Evolutionary conservation across 495 filamentous ascomycete genomes (phyloP).

Genomic region (Thozetella sp.): DNA sequence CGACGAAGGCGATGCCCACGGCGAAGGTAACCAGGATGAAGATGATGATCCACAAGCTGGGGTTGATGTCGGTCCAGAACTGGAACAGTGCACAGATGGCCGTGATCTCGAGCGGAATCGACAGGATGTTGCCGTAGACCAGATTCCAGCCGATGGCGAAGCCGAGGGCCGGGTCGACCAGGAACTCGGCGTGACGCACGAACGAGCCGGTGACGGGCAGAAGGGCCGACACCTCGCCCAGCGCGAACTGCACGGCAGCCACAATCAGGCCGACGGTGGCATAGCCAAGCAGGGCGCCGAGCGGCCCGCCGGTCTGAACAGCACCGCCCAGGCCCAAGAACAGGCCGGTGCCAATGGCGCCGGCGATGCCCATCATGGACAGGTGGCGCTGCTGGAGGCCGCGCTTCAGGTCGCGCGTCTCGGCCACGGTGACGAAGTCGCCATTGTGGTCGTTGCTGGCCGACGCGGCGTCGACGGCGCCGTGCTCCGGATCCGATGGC

Average conservation of each 20-base stretch:
- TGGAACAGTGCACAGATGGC: conserved; percentile 61
- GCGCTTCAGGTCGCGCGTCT: conserved; percentile 38
- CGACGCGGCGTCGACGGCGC: neutral
- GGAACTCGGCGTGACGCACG: conserved; percentile 68
- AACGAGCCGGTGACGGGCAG: conserved; percentile 60
- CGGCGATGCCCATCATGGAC: conserved; percentile 48
- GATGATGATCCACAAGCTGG: conserved; percentile 54
- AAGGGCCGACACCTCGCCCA: conserved; percentile 66
- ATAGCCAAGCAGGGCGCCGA: conserved; percentile 56
- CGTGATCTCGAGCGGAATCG: conserved; percentile 63
- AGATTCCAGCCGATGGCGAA: conserved; percentile 74
- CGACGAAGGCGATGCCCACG: conserved; percentile 54
- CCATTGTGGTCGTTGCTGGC: conserved; percentile 10
- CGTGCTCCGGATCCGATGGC: neutral
- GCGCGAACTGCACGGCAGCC: conserved; percentile 51
- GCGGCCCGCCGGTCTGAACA: conserved; percentile 45
- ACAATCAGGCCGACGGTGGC: conserved; percentile 51
- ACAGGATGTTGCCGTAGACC: conserved; percentile 48
- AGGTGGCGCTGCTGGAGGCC: conserved; percentile 46
- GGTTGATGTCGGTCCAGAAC: conserved; percentile 56
- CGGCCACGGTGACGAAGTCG: conserved; percentile 27
- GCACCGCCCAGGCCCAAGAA: conserved; percentile 51
- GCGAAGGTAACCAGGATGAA: conserved; percentile 56
- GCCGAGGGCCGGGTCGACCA: conserved; percentile 76
- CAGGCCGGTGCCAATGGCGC: conserved; percentile 56